Evolutionary conservation across 2,329 filamentous ascomycete genomes (phyloP).

Genomic region (Aspergillus neoniger): DNA sequence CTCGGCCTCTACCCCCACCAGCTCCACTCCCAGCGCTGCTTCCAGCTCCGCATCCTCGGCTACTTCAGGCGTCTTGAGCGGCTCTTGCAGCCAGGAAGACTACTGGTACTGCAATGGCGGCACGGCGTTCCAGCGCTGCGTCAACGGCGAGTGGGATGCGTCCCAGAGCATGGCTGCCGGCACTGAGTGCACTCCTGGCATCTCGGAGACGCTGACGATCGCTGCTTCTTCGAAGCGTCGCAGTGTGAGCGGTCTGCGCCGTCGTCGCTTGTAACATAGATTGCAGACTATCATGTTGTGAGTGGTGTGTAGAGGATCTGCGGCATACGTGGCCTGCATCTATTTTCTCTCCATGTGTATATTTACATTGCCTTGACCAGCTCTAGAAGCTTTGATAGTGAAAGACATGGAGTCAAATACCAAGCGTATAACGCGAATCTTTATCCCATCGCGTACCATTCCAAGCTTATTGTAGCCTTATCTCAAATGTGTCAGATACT

Average conservation of each 20-base stretch:
- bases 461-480: no score
- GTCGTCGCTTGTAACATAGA: neutral
- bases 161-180: slow-evolving; percentile 19
- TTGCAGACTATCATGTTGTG: no score
- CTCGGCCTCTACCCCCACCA: neutral
- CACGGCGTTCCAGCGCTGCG: slow-evolving; percentile 21
- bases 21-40: neutral
- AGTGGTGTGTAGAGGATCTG: no score
- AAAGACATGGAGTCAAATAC: no score
- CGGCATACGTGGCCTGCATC: no score
- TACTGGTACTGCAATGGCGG: slow-evolving; percentile 29
- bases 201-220: slow-evolving; percentile 5
- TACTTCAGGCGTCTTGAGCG: slow-evolving; percentile 9
- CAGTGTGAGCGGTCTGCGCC: neutral
- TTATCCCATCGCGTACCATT: no score
- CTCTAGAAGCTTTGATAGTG: no score
- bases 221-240: slow-evolving; percentile 1
- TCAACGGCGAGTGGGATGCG: slow-evolving; percentile 21
- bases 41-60: neutral
- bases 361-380: no score
- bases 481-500: no score
- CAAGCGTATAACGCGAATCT: no score
- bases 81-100: slow-evolving; percentile 18
- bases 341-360: no score
- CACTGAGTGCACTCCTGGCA: slow-evolving; percentile 19